phyloP scores from a whole-genome alignment of 2,329 filamentous ascomycete species.

The Clonostachys rhizophaga region DNA sequence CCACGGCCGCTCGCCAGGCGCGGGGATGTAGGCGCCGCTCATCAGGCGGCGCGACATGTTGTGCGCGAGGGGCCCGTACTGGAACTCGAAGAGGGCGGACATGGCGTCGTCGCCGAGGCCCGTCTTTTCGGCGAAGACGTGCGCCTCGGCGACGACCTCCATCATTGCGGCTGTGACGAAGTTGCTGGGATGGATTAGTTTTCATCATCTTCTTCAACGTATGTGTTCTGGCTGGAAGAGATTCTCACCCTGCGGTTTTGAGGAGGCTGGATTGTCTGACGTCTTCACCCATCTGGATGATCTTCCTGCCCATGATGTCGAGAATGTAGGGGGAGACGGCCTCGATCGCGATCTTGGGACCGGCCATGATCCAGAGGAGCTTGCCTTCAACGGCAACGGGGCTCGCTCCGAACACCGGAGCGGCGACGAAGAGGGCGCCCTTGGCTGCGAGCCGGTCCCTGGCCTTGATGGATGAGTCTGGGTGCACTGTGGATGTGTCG shows the following conservation, averaged over 20 bases:
- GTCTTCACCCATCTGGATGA: slow-evolving; percentile 35
- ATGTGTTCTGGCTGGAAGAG: background rate
- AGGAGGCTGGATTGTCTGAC: slow-evolving; percentile 36
- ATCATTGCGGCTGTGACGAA: slow-evolving; percentile 43
- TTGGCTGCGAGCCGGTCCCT: slow-evolving; percentile 15
- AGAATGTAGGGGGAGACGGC: slow-evolving; percentile 29
- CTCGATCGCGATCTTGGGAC: slow-evolving; percentile 24
- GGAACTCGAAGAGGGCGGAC: slow-evolving; percentile 34
- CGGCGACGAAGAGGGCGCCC: slow-evolving; percentile 31
- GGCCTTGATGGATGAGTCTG: slow-evolving; percentile 27
- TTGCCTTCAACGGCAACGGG: slow-evolving; percentile 38
- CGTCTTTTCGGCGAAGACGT: slow-evolving; percentile 40
- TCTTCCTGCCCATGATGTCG: slow-evolving; percentile 32
- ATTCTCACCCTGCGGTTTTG: slow-evolving; percentile 37
- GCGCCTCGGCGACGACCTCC: slow-evolving; percentile 42
- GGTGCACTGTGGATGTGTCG: slow-evolving; percentile 46
- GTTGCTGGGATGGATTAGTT: slow-evolving; percentile 24
- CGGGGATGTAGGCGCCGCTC: slow-evolving; percentile 28
- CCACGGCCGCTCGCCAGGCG: slow-evolving; percentile 27
- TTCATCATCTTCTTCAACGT: background rate
- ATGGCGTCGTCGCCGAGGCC: slow-evolving; percentile 30
- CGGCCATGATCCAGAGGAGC: slow-evolving; percentile 40
- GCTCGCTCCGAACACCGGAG: slow-evolving; percentile 46
- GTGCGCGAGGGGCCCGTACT: slow-evolving; percentile 28
- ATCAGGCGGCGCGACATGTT: slow-evolving; percentile 30